These are phyloP conservation scores for Thalassiosira mediterranea DNA, from an alignment of 352 stramenopile genomes.

Conservation along the genomic window DNA sequence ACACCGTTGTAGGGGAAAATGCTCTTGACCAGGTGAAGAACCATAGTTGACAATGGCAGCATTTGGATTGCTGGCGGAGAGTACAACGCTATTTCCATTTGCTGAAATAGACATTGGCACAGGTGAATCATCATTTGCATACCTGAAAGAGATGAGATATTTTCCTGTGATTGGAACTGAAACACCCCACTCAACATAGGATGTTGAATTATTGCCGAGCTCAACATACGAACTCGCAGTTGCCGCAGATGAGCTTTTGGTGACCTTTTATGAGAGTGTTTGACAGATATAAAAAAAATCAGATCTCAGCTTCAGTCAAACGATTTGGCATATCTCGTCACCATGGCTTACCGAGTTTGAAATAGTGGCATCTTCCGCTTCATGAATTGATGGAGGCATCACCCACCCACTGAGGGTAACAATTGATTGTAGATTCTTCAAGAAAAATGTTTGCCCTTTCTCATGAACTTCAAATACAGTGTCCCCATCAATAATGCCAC, in stretches of 20 bases:
- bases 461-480: background rate
- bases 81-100: background rate
- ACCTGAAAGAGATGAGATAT: background rate
- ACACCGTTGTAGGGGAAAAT: background rate
- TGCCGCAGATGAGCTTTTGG: background rate
- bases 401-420: background rate
- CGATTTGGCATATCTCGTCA: background rate
- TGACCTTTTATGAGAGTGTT: too few relatives aligned
- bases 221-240: background rate
- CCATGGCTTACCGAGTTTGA: background rate
- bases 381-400: background rate
- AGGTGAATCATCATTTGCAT: background rate
- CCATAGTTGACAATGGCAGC: background rate
- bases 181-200: background rate
- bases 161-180: background rate
- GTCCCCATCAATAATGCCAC: conserved; percentile 30
- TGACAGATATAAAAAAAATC: background rate
- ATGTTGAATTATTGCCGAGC: background rate
- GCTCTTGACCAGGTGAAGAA: background rate
- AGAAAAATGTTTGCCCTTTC: background rate
- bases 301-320: background rate
- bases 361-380: background rate
- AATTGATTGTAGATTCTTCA: background rate
- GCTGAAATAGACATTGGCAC: background rate
- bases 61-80: background rate